Evolutionary conservation across 2,329 filamentous ascomycete species (phyloP).

Genomic region (Trichoderma aggressivum): DNA sequence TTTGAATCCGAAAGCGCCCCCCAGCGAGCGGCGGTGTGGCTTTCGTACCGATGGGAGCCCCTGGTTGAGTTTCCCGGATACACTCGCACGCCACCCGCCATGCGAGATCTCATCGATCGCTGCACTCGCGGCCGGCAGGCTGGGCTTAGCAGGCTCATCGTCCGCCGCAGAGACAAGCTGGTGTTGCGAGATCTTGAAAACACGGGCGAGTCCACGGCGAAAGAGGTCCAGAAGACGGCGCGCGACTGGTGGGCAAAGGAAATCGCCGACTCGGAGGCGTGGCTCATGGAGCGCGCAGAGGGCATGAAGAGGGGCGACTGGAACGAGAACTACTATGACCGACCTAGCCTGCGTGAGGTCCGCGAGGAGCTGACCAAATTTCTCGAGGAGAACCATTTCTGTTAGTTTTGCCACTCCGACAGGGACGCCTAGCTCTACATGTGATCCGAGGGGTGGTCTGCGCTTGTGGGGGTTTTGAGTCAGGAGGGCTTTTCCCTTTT

Average conservation of each 20-base stretch:
- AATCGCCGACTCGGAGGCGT: constrained; percentile 46
- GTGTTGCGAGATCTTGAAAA: constrained; percentile 38
- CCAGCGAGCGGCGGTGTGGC: constrained; percentile 55
- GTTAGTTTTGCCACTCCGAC: background rate
- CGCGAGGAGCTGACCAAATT: constrained; percentile 30
- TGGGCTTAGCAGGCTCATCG: constrained; percentile 44
- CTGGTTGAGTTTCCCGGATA: constrained; percentile 55
- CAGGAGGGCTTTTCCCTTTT: background rate
- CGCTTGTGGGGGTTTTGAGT: background rate
- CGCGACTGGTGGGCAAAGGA: constrained; percentile 49
- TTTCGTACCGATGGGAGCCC: constrained; percentile 56
- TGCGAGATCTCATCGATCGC: constrained; percentile 48
- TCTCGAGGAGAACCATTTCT: constrained; percentile 22
- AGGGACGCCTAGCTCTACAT: background rate
- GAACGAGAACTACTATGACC: constrained; percentile 49
- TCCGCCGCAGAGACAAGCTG: constrained; percentile 45
- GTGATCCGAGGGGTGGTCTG: background rate
- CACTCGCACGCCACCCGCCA: constrained; percentile 42
- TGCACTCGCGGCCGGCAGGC: constrained; percentile 49
- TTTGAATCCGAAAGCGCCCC: constrained; percentile 59
- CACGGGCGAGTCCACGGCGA: constrained; percentile 33
- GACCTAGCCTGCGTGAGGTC: constrained; percentile 47
- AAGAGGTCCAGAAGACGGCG: constrained; percentile 38
- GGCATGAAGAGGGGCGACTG: constrained; percentile 42
- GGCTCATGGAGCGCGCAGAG: constrained; percentile 41